phyloP scores from a whole-genome alignment of 495 filamentous ascomycete species.

The Glonium stellatum region DNA sequence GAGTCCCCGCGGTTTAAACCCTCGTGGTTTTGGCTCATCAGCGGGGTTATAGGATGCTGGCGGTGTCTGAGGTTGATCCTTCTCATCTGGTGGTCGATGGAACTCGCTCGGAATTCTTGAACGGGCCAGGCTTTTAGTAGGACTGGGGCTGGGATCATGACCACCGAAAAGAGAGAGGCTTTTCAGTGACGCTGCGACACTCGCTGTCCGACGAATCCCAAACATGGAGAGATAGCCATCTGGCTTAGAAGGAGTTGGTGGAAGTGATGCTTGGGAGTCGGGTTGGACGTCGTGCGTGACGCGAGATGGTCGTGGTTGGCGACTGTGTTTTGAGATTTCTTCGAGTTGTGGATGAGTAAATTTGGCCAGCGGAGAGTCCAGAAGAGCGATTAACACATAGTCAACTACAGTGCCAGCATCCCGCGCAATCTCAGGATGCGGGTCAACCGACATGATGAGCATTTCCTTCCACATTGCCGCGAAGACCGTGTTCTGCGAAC shows the following conservation, averaged over 20 bases:
- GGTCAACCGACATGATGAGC: slow-evolving; percentile 82
- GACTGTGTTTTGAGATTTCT: slow-evolving; percentile 56
- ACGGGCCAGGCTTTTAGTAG: slow-evolving; percentile 23
- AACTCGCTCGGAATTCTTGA: slow-evolving; percentile 59
- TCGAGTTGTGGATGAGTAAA: slow-evolving; percentile 66
- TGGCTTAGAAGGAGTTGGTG: slow-evolving; percentile 49
- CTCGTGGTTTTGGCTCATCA: slow-evolving; percentile 65
- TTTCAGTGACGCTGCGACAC: slow-evolving; percentile 65
- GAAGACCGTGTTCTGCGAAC: slow-evolving; percentile 83
- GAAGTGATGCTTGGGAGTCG: slow-evolving; percentile 43
- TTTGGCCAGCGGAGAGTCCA: slow-evolving; percentile 67
- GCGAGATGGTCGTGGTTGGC: slow-evolving; percentile 7
- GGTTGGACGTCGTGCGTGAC: slow-evolving; percentile 1
- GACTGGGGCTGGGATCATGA: slow-evolving; percentile 27
- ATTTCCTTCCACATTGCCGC: slow-evolving; percentile 91
- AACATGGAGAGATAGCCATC: slow-evolving; percentile 58
- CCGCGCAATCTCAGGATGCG: slow-evolving; percentile 85
- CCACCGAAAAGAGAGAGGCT: slow-evolving; percentile 54
- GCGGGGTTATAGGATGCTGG: slow-evolving; percentile 64
- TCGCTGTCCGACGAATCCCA: slow-evolving; percentile 58
- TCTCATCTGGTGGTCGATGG: slow-evolving; percentile 68
- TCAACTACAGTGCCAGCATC: slow-evolving; percentile 77
- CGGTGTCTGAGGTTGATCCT: slow-evolving; percentile 60
- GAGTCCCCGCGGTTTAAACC: slow-evolving; percentile 56
- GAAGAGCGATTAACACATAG: slow-evolving; percentile 66